Evolutionary conservation across 2,329 filamentous ascomycete genomes (phyloP), one percentile per base, ranked within the genome.

Genomic region (Calonectria henricotiae): DNA sequence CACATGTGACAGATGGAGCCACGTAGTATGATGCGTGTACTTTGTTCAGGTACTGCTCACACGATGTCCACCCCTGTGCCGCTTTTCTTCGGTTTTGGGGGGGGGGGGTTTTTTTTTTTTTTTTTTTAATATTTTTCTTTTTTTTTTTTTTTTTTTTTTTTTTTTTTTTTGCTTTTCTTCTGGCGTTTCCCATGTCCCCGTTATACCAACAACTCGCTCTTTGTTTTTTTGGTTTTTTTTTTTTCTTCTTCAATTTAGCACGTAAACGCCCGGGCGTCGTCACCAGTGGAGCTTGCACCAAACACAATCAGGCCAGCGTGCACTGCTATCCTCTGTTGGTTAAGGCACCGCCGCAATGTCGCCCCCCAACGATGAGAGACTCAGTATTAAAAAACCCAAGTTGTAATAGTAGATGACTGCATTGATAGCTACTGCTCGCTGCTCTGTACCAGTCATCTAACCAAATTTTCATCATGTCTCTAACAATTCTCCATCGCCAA

Each of bases 221-320:
- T n/a, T 37, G 17, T 54, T 17, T 35, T 32, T 20, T 20, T 20
- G 20, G 20, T 20, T 20, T 20, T 20, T 20, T 43, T 62, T 20
- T n/a, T 37, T 23, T 54, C 11, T 35, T 43, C 25, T 30, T 32
- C 13, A 32, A 58, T 37, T 39, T 37, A 12, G 51, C 51, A 58
- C 20, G 20, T 27, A 25, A 58, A 58, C 51, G 51, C 51, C 51
- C 32, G 51, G 51, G 51, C 51, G 51, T 58, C 51, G 51, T 58
- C 51, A 58, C 51, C 51, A 9, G 51, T 58, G 51, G 51, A 58
- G 51, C 51, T 25, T 37, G 23, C 35, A 23, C 51, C 35, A 39
- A 58, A 39, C 51, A 39, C 51, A 39, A 58, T 58, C 32, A 23
- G n/a, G 51, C 35, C 15, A 37, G 35, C 51, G 35, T 23, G 35